Evolutionary conservation across 306 rosid species (phyloP), one percentile per base, ranked within the genome.

Genomic region (Vigna trinervia): DNA sequence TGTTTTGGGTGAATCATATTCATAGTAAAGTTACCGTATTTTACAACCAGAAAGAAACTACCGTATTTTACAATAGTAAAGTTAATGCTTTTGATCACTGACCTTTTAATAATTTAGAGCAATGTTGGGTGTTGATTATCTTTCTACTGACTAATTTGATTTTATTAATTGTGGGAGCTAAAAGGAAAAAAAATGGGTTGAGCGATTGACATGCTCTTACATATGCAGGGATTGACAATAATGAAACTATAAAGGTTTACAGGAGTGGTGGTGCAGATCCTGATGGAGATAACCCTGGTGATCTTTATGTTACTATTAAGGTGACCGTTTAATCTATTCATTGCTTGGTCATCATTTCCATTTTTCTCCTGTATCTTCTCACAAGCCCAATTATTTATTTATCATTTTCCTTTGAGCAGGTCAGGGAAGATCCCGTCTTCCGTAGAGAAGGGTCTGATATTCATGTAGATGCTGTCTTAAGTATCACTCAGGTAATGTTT

Each of bases 261-360:
- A 74, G 92, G 81, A 90, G 91, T 34, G 99, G 99, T 45, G 97
- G 97, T 78, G 90, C 96, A 26, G 97, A 95, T 87, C 97, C 99
- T 1, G 97, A 95, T 50, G 99, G 97, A 82, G 79, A 68, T 78
- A 91, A 88, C 6, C 89, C 94, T 13, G 97, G 99, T 62, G 99
- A 95, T 84, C 96, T 92, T 74, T 90, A 69, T 74, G 89, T 92
- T 84, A 83, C 86, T 77, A 77, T 95, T 72, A 92, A 85, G 93
- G 97, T 92, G 81, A 61, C 6, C 9, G 65, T 67, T 51, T 3
- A 53, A 32, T 59, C 39, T 34, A 32, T 32, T 61, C 46, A 39
- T 75, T 32, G 51, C 83, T 32, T 61, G 13, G 8, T 5, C 4
- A 22, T 52, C 62, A 62, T 58, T 67, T 32, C 23, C 68, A 14